Conservation (phyloP, 2,329 filamentous ascomycete species). For the Aureobasidium sp. region DNA sequence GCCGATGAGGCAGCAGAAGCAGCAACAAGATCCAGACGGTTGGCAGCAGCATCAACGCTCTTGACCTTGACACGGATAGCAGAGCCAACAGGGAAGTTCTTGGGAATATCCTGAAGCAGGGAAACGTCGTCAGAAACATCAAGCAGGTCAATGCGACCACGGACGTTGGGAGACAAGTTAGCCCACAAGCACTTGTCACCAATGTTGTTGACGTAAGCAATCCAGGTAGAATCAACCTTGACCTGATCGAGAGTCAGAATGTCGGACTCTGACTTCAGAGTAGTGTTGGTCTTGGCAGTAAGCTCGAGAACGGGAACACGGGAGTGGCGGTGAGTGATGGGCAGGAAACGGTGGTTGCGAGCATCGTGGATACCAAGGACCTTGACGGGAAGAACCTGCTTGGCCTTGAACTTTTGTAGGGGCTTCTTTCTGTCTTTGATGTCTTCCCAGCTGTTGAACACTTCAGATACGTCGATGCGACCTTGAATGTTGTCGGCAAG, state of each 20-base stretch:
- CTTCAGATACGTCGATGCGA: constrained; percentile 84
- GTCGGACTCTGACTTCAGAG: constrained; percentile 47
- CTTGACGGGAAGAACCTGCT: constrained; percentile 64
- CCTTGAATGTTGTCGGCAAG: constrained; percentile 82
- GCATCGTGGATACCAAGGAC: constrained; percentile 85
- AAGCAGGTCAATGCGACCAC: constrained; percentile 72
- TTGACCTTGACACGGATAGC: constrained; percentile 75
- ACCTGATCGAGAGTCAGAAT: constrained; percentile 66
- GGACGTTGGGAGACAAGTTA: constrained; percentile 78
- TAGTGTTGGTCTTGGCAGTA: constrained; percentile 62
- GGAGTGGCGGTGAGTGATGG: constrained; percentile 74
- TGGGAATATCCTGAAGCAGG: constrained; percentile 62
- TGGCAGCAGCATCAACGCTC: constrained; percentile 61
- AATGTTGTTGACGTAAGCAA: constrained; percentile 89
- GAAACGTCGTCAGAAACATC: constrained; percentile 84
- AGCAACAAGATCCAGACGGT: constrained; percentile 76
- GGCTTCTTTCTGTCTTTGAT: constrained; percentile 77
- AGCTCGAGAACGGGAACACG: constrained; percentile 78
- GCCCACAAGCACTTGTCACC: constrained; percentile 77
- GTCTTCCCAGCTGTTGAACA: constrained; percentile 81
- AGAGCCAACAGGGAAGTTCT: constrained; percentile 83
- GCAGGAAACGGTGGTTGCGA: constrained; percentile 81
- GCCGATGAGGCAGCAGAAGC: constrained; percentile 47
- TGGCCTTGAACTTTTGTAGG: constrained; percentile 62
- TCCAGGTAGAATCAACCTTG: constrained; percentile 59